Percentiles rank a stretch among this genome's conserved stretches.
phyloP scores from a whole-genome alignment of 306 rosid genomes.

The Castanea sativa region DNA sequence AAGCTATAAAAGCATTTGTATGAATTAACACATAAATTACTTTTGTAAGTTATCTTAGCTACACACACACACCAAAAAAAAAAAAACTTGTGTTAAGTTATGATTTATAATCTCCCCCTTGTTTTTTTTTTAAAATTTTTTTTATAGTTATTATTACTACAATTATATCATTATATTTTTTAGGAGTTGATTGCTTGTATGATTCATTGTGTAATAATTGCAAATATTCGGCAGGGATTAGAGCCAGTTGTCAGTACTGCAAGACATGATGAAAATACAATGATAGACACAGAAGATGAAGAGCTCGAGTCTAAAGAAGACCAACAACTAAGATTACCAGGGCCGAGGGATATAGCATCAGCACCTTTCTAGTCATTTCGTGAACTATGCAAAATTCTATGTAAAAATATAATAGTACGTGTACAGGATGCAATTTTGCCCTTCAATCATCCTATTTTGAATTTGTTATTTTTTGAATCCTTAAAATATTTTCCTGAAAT shows the following conservation, averaged over 20 bases:
- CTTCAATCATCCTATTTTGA: not conserved
- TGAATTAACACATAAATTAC: too few species aligned
- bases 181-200: not conserved
- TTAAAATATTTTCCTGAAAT: not conserved
- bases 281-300: constrained; percentile 18
- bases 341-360: constrained; percentile 44
- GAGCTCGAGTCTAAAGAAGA: constrained; percentile 2
- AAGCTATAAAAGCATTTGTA: too few species aligned
- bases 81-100: too few species aligned
- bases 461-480: not conserved
- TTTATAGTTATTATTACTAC: too few species aligned
- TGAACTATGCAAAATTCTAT: not conserved
- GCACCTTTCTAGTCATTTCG: constrained; percentile 56
- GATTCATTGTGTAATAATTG: not conserved
- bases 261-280: constrained; percentile 8
- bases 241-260: constrained; percentile 48
- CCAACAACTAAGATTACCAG: not conserved
- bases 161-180: too few species aligned
- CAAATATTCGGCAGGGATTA: constrained; percentile 49
- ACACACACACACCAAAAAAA: too few species aligned
- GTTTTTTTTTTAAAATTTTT: too few species aligned
- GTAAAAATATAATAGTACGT: not conserved
- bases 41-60: too few species aligned
- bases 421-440: not conserved
- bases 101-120: too few species aligned